Percentiles rank a stretch among this genome's conserved stretches.
These are phyloP conservation scores for Cornus controversa DNA, from an alignment of 148 eudicot species.

Conservation along the genomic window DNA sequence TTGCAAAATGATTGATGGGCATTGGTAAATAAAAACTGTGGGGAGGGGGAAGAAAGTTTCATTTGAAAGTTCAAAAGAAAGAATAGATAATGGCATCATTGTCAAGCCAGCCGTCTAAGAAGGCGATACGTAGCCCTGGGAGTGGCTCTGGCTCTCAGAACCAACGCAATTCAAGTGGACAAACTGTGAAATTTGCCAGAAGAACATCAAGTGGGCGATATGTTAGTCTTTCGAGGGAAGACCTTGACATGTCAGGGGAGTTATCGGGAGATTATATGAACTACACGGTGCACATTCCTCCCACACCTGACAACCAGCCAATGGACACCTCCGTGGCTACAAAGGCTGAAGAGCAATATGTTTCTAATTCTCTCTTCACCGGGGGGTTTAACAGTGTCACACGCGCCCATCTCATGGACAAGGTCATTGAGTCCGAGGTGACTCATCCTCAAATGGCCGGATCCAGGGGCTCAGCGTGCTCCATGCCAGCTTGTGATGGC, in stretches of 20 bases:
- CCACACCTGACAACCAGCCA: conserved; percentile 80
- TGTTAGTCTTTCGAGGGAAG: conserved; percentile 71
- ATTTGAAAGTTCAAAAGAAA: too few species aligned
- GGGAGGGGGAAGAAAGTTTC: too few species aligned
- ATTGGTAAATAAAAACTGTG: too few species aligned
- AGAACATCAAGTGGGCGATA: conserved; percentile 76
- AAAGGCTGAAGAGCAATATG: conserved; percentile 86
- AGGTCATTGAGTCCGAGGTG: conserved; percentile 66
- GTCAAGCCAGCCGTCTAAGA: conserved; percentile 7
- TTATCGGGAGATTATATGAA: conserved; percentile 57
- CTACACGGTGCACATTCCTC: conserved; percentile 79
- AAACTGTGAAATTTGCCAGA: conserved; percentile 61
- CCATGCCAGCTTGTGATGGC: conserved; percentile 83
- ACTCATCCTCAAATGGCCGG: conserved; percentile 58
- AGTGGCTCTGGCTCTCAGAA: background rate
- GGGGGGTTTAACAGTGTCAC: conserved; percentile 89
- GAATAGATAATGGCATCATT: background rate
- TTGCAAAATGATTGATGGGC: too few species aligned
- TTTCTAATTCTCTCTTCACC: conserved; percentile 72
- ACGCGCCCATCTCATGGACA: conserved; percentile 85
- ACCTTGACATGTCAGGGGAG: conserved; percentile 64
- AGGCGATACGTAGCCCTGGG: background rate
- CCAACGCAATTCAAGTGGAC: conserved; percentile 27
- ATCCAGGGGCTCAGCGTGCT: conserved; percentile 53
- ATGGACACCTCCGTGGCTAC: conserved; percentile 69